Base-by-base conservation (phyloP, 305 asterid species). In the Lippia alba region DNA sequence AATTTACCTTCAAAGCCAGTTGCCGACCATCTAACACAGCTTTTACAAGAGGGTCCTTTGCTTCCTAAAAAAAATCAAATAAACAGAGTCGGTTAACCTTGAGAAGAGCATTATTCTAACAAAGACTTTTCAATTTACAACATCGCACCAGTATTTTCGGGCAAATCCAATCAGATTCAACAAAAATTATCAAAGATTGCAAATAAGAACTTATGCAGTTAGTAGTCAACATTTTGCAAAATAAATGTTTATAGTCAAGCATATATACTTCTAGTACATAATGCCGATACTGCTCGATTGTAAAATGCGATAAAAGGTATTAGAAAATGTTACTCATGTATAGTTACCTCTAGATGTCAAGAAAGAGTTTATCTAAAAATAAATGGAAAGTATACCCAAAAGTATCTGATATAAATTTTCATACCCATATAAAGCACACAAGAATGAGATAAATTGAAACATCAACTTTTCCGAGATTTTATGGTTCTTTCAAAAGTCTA, bases 1-100 rank as follows among this genome's bases (percentile, higher is more conserved):
- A 61, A 33, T 53, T 76, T 73, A 95, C 99, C 99, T 95, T 95
- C 81, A 95, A 81, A 66, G 99, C 99, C 78, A 95, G 85, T 76
- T 95, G 99, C 12, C 99, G 96, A 51, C 99, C 99, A 86, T 95
- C 98, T 75, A 95, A 81, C 71, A 95, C 99, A 76, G 99, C 99
- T 79, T 86, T 92, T 78, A 73, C 96, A 78, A 87, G 87, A 70
- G 96, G 99, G 79, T 95, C 99, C 83, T 84, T 95, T n/a, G 98
- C 97, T 86, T 90, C 96, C 99, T 89, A 74, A 56, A 46, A 78
- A 71, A 55, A 72, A 78, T 24, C 30, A 76, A 70, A 34, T 55
- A 75, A 56, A 76, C 50, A 73, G 44, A 73, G 56, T 63, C 34
- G 20, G 75, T 77, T 66, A 61, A 44, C 50, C 55, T 32, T 76